Percentiles rank a stretch among this genome's conserved stretches.
phyloP scores from a whole-genome alignment of 78 protist genomes.

The Dictyostelium capitatum region DNA sequence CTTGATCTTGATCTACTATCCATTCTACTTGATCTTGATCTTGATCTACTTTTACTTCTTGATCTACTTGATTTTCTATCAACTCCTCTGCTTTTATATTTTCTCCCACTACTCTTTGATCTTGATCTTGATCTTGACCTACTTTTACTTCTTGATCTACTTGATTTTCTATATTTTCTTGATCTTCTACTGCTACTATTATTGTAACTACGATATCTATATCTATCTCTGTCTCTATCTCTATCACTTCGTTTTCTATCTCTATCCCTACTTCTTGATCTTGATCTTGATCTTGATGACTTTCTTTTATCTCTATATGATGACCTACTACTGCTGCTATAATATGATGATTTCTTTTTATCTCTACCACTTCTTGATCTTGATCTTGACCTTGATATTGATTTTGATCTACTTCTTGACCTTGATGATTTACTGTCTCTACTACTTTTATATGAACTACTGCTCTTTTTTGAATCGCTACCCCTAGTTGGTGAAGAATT shows the following conservation, averaged over 20 bases:
- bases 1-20: neutral
- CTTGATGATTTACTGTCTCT: neutral
- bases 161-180: neutral
- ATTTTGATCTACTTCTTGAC: neutral
- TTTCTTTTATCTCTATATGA: neutral
- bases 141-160: neutral
- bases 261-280: neutral
- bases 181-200: neutral
- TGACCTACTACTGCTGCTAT: neutral
- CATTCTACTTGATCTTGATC: neutral
- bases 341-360: neutral
- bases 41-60: neutral
- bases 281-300: neutral
- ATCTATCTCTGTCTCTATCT: neutral
- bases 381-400: constrained; percentile 18
- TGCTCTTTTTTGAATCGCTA: no score
- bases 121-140: constrained; percentile 30
- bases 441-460: neutral
- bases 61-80: neutral
- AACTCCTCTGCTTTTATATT: neutral
- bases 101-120: constrained; percentile 4
- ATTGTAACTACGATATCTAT: constrained; percentile 1
- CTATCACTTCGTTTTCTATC: constrained; percentile 25
- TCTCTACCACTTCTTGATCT: neutral
- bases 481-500: no score